Percentiles rank a stretch among this genome's conserved stretches.
phyloP scores from a whole-genome alignment of 257 asterid genomes.

The Haberlea rhodopensis region DNA sequence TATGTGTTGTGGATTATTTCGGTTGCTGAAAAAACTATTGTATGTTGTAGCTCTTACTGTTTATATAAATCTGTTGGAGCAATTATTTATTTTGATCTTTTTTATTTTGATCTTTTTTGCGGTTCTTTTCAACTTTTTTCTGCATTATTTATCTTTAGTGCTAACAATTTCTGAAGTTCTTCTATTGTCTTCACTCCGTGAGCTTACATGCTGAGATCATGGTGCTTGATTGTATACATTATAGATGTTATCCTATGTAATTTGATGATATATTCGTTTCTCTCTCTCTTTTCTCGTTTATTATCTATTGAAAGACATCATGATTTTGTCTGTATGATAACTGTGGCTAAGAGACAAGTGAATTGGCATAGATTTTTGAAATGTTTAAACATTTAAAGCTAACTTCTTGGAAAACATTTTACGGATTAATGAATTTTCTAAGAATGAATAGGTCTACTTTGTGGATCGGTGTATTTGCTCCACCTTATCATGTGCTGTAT shows the following conservation, averaged over 20 bases:
- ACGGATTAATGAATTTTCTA: neutral
- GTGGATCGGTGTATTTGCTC: neutral
- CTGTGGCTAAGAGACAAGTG: neutral
- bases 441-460: neutral
- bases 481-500: neutral
- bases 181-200: neutral
- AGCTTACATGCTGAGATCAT: neutral
- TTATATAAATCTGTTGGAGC: conserved; percentile 84
- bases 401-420: neutral
- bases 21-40: conserved; percentile 36
- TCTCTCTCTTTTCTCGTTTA: too few relatives aligned
- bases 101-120: too few relatives aligned
- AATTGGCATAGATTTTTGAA: neutral
- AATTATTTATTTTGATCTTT: too few relatives aligned
- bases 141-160: neutral
- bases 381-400: neutral
- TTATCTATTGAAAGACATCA: neutral
- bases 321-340: neutral
- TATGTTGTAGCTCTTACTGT: conserved; percentile 82
- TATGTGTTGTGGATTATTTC: conserved; percentile 20
- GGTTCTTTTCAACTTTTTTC: too few relatives aligned
- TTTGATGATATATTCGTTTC: too few relatives aligned
- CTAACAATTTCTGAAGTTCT: neutral
- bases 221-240: neutral
- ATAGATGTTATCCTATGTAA: neutral